phyloP scores from a whole-genome alignment of 23 red algal species.

The Gracilariopsis chorda region DNA sequence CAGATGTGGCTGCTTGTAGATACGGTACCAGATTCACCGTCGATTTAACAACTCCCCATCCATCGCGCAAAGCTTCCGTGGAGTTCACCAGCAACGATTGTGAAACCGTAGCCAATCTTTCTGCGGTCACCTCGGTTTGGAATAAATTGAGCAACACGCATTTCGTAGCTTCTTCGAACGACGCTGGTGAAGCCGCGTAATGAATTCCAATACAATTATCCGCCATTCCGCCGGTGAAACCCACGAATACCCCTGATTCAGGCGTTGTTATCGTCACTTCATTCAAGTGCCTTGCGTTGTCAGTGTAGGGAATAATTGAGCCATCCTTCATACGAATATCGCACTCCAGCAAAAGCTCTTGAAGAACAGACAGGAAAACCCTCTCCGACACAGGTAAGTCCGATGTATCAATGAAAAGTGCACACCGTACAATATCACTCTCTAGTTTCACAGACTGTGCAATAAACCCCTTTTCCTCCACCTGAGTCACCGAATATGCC shows the following conservation, averaged over 20 bases:
- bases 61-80: conserved; percentile 41
- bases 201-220: conserved; percentile 21
- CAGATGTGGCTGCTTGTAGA: not conserved
- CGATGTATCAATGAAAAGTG: conserved; percentile 26
- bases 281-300: conserved; percentile 23
- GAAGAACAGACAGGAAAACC: conserved; percentile 37
- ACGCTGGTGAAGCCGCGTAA: conserved; percentile 9
- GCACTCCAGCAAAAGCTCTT: conserved; percentile 29
- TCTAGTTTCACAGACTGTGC: conserved; percentile 57
- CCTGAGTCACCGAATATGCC: conserved; percentile 16
- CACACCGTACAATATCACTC: conserved; percentile 37
- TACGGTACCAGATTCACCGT: conserved; percentile 8
- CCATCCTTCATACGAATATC: conserved; percentile 45
- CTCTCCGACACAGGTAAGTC: conserved; percentile 3
- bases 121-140: conserved; percentile 17
- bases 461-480: not conserved
- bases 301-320: conserved; percentile 13
- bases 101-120: conserved; percentile 44
- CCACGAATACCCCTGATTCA: conserved; percentile 5
- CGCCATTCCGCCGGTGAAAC: not conserved
- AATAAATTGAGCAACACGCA: conserved; percentile 41
- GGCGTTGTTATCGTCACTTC: not conserved
- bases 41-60: not conserved
- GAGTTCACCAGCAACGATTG: conserved; percentile 26
- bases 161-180: conserved; percentile 34